phyloP scores from a whole-genome alignment of 2,329 filamentous ascomycete genomes.

The Fusarium denticulatum region DNA sequence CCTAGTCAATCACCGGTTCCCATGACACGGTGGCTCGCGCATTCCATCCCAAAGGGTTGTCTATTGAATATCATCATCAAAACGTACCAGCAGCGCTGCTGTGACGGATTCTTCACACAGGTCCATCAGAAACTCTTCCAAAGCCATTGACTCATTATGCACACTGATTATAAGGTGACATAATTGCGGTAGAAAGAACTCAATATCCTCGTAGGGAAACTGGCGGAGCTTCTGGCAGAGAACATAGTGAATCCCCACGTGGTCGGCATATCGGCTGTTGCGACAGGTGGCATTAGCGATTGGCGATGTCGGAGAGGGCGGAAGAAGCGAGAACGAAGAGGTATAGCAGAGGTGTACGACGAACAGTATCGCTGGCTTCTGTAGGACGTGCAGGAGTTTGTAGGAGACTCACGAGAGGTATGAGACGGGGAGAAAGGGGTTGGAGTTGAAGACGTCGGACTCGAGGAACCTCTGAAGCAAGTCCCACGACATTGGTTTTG shows the following conservation, averaged over 20 bases:
- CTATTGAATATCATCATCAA: background rate
- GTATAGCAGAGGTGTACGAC: background rate
- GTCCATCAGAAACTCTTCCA: constrained; percentile 88
- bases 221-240: constrained; percentile 89
- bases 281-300: constrained; percentile 43
- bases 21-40: constrained; percentile 9
- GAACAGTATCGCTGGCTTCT: background rate
- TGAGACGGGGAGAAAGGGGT: constrained; percentile 87
- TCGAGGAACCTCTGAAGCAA: constrained; percentile 90
- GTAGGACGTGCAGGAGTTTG: background rate
- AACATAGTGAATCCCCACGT: constrained; percentile 90
- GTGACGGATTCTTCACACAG: constrained; percentile 89
- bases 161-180: constrained; percentile 89
- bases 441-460: constrained; percentile 92
- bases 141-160: constrained; percentile 90
- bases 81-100: constrained; percentile 79
- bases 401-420: constrained; percentile 79
- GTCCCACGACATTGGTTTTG: constrained; percentile 80
- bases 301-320: constrained; percentile 30
- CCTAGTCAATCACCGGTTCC: background rate
- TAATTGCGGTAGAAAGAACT: constrained; percentile 90
- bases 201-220: constrained; percentile 90
- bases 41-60: constrained; percentile 12
- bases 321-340: constrained; percentile 5
- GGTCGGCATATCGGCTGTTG: constrained; percentile 82